Conservation (phyloP, 2,329 filamentous ascomycete genomes). For the Aspergillus cejpii region DNA sequence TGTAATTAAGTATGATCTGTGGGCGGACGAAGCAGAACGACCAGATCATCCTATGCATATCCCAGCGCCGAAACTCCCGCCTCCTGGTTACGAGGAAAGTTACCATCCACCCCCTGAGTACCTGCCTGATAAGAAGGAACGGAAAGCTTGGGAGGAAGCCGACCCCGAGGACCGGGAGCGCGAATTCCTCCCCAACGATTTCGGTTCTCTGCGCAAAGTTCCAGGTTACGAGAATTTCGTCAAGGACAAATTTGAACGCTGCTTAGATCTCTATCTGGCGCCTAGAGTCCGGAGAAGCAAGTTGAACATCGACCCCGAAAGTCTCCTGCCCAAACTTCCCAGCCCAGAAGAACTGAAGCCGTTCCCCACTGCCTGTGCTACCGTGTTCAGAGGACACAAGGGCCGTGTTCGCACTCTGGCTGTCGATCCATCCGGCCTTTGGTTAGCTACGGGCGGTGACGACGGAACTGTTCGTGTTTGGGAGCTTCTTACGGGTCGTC, state of each 20-base stretch:
- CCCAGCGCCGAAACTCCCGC: slow-evolving; percentile 84
- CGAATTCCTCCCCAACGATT: slow-evolving; percentile 77
- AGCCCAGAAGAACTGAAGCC: slow-evolving; percentile 88
- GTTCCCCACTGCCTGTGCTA: slow-evolving; percentile 85
- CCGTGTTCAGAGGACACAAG: slow-evolving; percentile 79
- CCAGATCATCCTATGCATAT: slow-evolving; percentile 89
- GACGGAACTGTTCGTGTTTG: slow-evolving; percentile 89
- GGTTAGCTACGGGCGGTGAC: slow-evolving; percentile 85
- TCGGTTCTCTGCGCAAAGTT: slow-evolving; percentile 78
- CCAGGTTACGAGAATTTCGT: slow-evolving; percentile 85
- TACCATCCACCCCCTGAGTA: slow-evolving; percentile 97
- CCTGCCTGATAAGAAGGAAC: slow-evolving; percentile 77
- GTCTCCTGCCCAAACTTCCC: slow-evolving; percentile 84
- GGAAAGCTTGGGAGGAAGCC: slow-evolving; percentile 71
- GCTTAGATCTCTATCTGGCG: slow-evolving; percentile 89
- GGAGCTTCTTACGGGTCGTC: slow-evolving; percentile 77
- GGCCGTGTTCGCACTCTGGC: slow-evolving; percentile 78
- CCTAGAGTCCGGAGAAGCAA: slow-evolving; percentile 87
- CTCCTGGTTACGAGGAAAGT: slow-evolving; percentile 89
- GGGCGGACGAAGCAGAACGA: slow-evolving; percentile 82
- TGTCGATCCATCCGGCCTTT: slow-evolving; percentile 78
- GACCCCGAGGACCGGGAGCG: slow-evolving; percentile 88
- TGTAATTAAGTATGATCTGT: slow-evolving; percentile 75
- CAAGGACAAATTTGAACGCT: slow-evolving; percentile 94
- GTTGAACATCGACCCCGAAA: slow-evolving; percentile 93